Conservation (phyloP, 2,329 filamentous ascomycete species). For the Mycocentrospora acerina region DNA sequence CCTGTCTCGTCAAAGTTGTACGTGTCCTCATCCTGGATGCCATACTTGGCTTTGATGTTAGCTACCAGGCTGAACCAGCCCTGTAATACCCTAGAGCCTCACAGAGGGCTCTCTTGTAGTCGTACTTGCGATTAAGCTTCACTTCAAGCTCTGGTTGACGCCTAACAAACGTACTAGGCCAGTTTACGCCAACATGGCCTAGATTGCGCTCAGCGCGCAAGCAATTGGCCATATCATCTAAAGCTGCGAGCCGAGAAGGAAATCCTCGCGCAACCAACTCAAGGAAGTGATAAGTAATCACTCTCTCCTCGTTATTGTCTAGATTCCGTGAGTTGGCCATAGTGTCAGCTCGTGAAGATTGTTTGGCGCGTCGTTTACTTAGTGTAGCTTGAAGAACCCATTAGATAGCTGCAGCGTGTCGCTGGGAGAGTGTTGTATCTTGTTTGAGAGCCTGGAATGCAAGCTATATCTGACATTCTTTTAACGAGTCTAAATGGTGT, state of each 20-base stretch:
- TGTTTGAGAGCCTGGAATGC: constrained; percentile 1
- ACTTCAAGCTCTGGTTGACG: too few relatives aligned
- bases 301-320: not conserved
- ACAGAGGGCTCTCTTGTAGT: constrained; percentile 1
- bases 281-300: not conserved
- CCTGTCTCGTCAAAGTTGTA: constrained; percentile 1
- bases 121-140: not conserved
- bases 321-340: constrained; percentile 2
- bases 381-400: constrained; percentile 1
- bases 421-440: not conserved
- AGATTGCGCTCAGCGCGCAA: too few relatives aligned
- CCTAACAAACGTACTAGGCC: too few relatives aligned
- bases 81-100: too few relatives aligned
- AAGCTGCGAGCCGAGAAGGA: not conserved
- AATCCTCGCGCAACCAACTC: constrained; percentile 2
- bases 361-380: not conserved
- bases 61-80: not conserved
- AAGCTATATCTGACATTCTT: constrained; percentile 1
- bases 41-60: not conserved
- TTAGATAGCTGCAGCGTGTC: not conserved
- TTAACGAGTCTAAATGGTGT: too few relatives aligned
- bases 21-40: not conserved
- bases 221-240: too few relatives aligned
- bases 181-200: too few relatives aligned
- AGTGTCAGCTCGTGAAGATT: not conserved